Evolutionary conservation across 805 yeast genomes (phyloP).

Genomic region (Saturnispora hagleri): DNA sequence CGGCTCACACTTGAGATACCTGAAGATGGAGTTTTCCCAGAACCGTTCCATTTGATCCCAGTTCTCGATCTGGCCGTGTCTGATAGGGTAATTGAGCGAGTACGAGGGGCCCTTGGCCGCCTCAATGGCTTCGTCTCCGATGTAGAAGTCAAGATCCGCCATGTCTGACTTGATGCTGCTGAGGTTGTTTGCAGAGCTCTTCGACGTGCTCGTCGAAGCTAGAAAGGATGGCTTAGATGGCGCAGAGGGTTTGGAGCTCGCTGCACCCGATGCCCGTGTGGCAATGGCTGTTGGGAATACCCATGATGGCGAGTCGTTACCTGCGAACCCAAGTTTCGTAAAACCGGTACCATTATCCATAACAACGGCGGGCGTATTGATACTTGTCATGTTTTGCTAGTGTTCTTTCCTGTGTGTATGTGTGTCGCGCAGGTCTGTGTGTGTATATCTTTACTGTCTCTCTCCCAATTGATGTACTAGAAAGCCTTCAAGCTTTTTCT

Average conservation of each 20-base stretch:
- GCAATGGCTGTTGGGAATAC: slow-evolving; percentile 96
- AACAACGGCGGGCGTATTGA: slow-evolving; percentile 86
- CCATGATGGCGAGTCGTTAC: slow-evolving; percentile 95
- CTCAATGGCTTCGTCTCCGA: slow-evolving; percentile 89
- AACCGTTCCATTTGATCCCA: slow-evolving; percentile 99
- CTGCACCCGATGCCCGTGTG: slow-evolving; percentile 46
- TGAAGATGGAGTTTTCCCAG: slow-evolving; percentile 96
- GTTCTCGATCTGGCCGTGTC: slow-evolving; percentile 96
- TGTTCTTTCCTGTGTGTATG: neutral
- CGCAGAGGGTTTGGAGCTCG: slow-evolving; percentile 30
- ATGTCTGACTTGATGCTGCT: slow-evolving; percentile 41
- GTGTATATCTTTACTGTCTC: too few species aligned
- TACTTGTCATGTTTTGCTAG: slow-evolving; percentile 38
- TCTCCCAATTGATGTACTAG: too few species aligned
- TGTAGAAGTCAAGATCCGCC: slow-evolving; percentile 87
- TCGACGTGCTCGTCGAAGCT: slow-evolving; percentile 23
- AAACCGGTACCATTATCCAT: slow-evolving; percentile 98
- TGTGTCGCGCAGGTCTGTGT: neutral
- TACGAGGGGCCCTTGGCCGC: slow-evolving; percentile 91
- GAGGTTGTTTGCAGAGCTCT: slow-evolving; percentile 12
- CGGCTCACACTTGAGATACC: slow-evolving; percentile 94
- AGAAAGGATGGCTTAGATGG: slow-evolving; percentile 41
- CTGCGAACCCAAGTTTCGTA: slow-evolving; percentile 96
- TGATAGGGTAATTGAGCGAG: slow-evolving; percentile 82
- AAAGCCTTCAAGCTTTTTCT: too few species aligned